Conservation (phyloP, 805 yeast genomes). For the Candida cerambycidarum region DNA sequence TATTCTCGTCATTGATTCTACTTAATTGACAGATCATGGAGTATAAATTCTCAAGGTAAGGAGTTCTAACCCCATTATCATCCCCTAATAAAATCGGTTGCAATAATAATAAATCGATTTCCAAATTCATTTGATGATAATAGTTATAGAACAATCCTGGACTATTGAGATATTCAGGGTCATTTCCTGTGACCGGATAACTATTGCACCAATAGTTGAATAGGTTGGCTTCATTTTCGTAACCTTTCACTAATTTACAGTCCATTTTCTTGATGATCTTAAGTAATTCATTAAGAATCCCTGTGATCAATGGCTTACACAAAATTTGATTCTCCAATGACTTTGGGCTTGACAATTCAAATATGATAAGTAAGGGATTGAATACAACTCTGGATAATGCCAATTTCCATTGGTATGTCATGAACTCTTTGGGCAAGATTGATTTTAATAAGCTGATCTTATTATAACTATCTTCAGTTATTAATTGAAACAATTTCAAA, state of each 20-base stretch:
- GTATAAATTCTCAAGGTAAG: conserved; percentile 84
- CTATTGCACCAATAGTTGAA: conserved; percentile 51
- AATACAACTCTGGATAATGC: conserved; percentile 78
- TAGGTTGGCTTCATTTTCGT: conserved; percentile 63
- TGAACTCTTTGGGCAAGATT: conserved; percentile 53
- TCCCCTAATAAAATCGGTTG: conserved; percentile 91
- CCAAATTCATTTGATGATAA: conserved; percentile 49
- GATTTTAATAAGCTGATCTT: conserved; percentile 50
- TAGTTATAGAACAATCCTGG: conserved; percentile 70
- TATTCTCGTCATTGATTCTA: conserved; percentile 38
- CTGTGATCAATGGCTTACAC: conserved; percentile 82
- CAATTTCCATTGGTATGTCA: conserved; percentile 80
- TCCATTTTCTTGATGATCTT: conserved; percentile 77
- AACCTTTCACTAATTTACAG: conserved; percentile 66
- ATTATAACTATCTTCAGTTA: conserved; percentile 34
- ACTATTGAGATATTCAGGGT: conserved; percentile 39
- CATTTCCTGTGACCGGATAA: conserved; percentile 31
- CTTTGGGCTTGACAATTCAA: conserved; percentile 68
- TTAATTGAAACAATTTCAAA: conserved; percentile 32
- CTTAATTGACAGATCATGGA: conserved; percentile 69
- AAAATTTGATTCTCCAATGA: conserved; percentile 63
- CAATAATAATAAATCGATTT: conserved; percentile 72
- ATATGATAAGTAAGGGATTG: conserved; percentile 70
- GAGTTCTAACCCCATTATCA: conserved; percentile 81
- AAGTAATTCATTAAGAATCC: conserved; percentile 71